Base-by-base conservation (phyloP, 176 grass and related monocot genomes). In the Olyra latifolia region DNA sequence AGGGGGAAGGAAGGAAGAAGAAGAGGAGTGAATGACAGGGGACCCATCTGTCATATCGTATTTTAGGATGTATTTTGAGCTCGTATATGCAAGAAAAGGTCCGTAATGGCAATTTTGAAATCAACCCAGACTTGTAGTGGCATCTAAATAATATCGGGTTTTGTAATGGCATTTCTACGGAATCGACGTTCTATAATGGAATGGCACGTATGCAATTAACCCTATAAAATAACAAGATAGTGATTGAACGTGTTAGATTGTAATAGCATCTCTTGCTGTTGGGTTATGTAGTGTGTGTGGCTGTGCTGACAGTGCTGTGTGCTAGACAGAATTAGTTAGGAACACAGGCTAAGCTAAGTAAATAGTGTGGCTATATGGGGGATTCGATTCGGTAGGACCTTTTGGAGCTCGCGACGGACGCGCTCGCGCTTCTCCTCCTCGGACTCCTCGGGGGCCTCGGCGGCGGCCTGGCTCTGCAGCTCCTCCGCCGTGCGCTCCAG, bases 341-440 rank as follows among this genome's bases (percentile, higher is more conserved):
- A 14, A 14, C 4, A 60, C 57, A 7, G 5, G 23, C 57, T 60
- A 60, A 5, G 23, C 57, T 60, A 60, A 2, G 57, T 14, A 14
- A 60, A 13, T 5, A 6, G 23, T 2, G 57, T 14, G 57, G 57
- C 13, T 59, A 53, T 27, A 11, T 27, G 25, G 62, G 7, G 50
- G 10, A 48, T 20, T 1, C 2, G 32, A 35, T 35, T 4, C 2
- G 5, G 32, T 4, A 14, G 25, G 35, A 98, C 95, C 96, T 95
- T 98, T 77, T 93, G 74, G 28, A 98, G 96, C 78, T 98, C 96
- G 55, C 96, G 86, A 27, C 92, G 92, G 8, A 95, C 96, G 29
- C 96, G 87, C 56, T 95, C 90, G 44, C 92, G 90, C 92, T 98
- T 98, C 84, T 95, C 89, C 66, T 95, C 96, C 77, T 95, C 96